Percentiles rank a stretch among this genome's conserved stretches.
Conservation (phyloP, 345 rosid species). For the Euphorbia lathyris region DNA sequence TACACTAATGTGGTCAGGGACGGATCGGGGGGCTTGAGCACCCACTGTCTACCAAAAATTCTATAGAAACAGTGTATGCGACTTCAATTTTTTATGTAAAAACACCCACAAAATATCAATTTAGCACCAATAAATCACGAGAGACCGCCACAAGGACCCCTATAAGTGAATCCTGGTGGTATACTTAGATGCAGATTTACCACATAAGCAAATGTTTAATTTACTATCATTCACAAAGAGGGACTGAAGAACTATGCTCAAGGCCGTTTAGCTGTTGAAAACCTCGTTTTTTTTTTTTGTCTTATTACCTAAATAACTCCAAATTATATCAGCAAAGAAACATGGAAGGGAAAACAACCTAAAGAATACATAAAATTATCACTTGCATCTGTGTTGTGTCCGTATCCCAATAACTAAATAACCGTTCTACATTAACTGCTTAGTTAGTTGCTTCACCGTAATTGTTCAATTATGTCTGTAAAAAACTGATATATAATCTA, state of each 20-base stretch:
- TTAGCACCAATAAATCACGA: too few relatives aligned
- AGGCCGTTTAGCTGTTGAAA: neutral
- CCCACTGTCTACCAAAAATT: too few relatives aligned
- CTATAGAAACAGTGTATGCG: too few relatives aligned
- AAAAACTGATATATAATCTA: neutral
- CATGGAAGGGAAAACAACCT: neutral
- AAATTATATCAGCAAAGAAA: neutral
- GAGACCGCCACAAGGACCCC: too few relatives aligned
- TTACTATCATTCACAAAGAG: neutral
- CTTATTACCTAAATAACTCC: neutral
- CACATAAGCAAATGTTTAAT: neutral
- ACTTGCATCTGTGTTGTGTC: neutral
- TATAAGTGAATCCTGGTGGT: too few relatives aligned
- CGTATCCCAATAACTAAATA: neutral
- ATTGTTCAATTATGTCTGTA: neutral
- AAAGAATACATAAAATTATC: neutral
- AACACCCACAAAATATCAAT: too few relatives aligned
- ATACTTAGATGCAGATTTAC: neutral
- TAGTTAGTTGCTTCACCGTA: neutral
- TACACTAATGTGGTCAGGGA: neutral
- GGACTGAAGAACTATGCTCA: neutral
- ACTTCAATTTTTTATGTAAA: too few relatives aligned
- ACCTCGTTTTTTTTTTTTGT: neutral
- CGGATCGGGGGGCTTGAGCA: too few relatives aligned
- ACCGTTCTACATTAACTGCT: neutral